Base-by-base conservation (phyloP, 208 protist genomes). In the Trypanosomatidae sp. region DNA sequence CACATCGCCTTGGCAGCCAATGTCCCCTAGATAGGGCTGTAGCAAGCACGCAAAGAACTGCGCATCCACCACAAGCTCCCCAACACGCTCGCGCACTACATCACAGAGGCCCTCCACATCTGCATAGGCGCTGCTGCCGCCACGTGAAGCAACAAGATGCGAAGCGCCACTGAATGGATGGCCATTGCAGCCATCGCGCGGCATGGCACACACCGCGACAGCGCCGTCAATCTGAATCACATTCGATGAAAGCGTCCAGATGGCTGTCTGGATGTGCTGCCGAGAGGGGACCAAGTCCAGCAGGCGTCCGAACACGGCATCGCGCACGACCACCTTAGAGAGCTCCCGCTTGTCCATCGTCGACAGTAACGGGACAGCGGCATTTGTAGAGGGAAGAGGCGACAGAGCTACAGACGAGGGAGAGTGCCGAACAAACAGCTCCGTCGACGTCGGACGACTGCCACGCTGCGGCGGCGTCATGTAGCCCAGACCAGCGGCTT, bases 261-360 rank as follows among this genome's bases (percentile, higher is more conserved):
- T 77, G 0, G 77, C 80, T 13, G 68, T 74, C 62, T 82, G 77
- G 9, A 88, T 76, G 50, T 81, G 72, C 60, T 73, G 69, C 9
- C 84, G 74, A 19, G 71, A 73, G 0, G 73, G 74, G 17, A 85
- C 74, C 52, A 88, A 52, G 64, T 88, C 77, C 41, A 88, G 76
- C 58, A 88, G 52, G n/a, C 81, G 74, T 9, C 76, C 76, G 28
- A 76, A 88, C 28, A 88, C 70, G n/a, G 80, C 83, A 58, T 88
- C 83, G 44, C 83, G 83, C 55, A 85, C 50, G 1, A 88, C 67
- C 43, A 88, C 74, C 73, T 88, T 88, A 33, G 83, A 88, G 28
- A 88, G 60, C 80, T 88, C 83, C 1, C 83, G 83, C 68, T 69
- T 79, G 62, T 88, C 84, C 67, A 85, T 62, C n/a, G 84, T 88